Evolutionary conservation across 2,329 filamentous ascomycete genomes (phyloP), one percentile per base, ranked within the genome.

Genomic region (Penicillium sp.): DNA sequence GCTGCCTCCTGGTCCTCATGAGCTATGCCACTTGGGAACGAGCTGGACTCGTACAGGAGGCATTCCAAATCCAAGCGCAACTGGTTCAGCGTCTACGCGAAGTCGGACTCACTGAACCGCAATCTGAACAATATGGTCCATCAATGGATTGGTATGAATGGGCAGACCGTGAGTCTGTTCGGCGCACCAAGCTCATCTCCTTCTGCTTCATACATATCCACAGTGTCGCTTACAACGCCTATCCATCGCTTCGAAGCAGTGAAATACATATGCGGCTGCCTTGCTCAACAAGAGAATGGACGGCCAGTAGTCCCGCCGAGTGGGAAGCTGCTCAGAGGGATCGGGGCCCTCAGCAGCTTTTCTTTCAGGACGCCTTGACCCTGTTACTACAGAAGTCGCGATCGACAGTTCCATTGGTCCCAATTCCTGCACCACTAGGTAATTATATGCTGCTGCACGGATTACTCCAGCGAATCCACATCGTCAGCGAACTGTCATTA

Each of bases 381-480:
- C 44, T 62, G 19, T 45, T 64, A 10, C 46, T 64, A n/a, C 60
- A 62, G 33, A 57, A 56, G 25, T 54, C 58, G 14, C 56, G 51
- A 27, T 51, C 47, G 10, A 39, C 50, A 11, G 41, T 59, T 33
- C 45, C 59, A 26, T 41, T 64, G n/a, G 50, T 57, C 20, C 59
- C 59, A 3, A 62, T 62, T 17, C 60, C 60, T 7, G 49, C 63
- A 6, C 79, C 80, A 0, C 63, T 85, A 5, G 84, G 83, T 1
- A 84, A 84, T 52, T 86, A 87, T 49, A 76, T 86, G 6, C 69
- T 88, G 21, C 83, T 87, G 3, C 83, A 87, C 54, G 83, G 82
- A 3, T 60, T 88, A 16, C 75, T 87, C 8, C 84, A 87, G 53
- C 82, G 86, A 46, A 81, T 87, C 11, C 60, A 63, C 20, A 53